These are phyloP conservation scores for Handroanthus guayacan DNA, from an alignment of 257 asterid species.

Conservation along the genomic window DNA sequence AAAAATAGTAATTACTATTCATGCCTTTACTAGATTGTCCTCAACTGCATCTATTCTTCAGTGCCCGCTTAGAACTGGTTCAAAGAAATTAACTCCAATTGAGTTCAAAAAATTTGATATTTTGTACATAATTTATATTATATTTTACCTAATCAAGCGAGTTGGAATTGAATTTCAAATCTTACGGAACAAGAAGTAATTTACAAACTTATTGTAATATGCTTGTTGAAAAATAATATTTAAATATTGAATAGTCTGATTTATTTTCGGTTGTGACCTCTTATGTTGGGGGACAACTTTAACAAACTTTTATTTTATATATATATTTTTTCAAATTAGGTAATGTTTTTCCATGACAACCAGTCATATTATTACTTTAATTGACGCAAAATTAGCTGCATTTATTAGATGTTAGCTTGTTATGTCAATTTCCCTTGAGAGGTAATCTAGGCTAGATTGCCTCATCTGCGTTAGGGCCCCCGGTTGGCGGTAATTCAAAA, in stretches of 20 bases:
- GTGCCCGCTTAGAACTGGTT: too few species aligned
- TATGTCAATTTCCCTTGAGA: neutral
- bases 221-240: too few species aligned
- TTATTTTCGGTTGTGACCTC: neutral
- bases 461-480: neutral
- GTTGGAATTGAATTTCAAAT: too few species aligned
- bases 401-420: too few species aligned
- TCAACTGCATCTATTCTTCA: too few species aligned
- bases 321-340: neutral
- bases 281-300: neutral
- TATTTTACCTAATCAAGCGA: too few species aligned
- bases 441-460: neutral
- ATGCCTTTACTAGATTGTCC: too few species aligned
- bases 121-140: too few species aligned
- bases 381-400: neutral
- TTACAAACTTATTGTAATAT: neutral
- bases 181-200: neutral
- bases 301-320: neutral
- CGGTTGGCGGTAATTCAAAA: neutral
- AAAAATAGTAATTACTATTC: too few species aligned
- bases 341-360: neutral
- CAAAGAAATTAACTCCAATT: too few species aligned
- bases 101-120: too few species aligned
- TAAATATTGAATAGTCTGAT: neutral
- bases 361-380: conserved; percentile 18